Base-by-base conservation (phyloP, 768 basidiomycete genomes). In the Phylloporus sp. region DNA sequence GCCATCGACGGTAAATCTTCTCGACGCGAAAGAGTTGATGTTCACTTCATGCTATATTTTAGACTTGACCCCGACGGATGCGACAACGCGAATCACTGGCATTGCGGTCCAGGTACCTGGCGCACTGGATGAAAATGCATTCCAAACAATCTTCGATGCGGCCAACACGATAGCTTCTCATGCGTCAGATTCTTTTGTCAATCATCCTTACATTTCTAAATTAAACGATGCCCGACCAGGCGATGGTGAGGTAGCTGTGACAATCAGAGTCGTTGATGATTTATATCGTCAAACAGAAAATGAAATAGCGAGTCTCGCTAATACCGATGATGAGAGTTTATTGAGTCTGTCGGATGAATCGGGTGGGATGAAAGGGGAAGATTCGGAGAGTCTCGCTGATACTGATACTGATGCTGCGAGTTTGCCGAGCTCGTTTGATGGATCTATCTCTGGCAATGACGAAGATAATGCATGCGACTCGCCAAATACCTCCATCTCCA, bases 21-120 rank as follows among this genome's bases (percentile, higher is more conserved):
- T 8, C 26, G 22, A 15, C n/a, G 4, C 5, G 15, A 13, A 27
- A 4, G 29, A n/a, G n/a, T 24, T 8, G 6, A 28, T 15, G 27
- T 29, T 29, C 4, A 39, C 23, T 13, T 23, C 1, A 28, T 1
- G 5, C 3, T 12, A 39, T 42, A 3, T 41, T 12, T 20, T 3
- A 56, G 57, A 38, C 6, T 6, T 24, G 6, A 12, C 45, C 2
- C 55, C 46, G 0, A 4, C 20, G 6, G 27, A 41, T 6, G 38
- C 47, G 36, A 27, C 0, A 2, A 40, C 56, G 18, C 2, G 29
- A n/a, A n/a, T n/a, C n/a, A n/a, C n/a, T 18, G 47, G 50, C 3
- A 43, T 58, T 15, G 57, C 47, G 10, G 16, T 58, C 12, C 15
- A 13, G 7, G 44, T 52, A 12, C 50, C 38, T 18, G 42, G 50